Base-by-base conservation (phyloP, 768 basidiomycete genomes). In the Gyrodon lividus region DNA sequence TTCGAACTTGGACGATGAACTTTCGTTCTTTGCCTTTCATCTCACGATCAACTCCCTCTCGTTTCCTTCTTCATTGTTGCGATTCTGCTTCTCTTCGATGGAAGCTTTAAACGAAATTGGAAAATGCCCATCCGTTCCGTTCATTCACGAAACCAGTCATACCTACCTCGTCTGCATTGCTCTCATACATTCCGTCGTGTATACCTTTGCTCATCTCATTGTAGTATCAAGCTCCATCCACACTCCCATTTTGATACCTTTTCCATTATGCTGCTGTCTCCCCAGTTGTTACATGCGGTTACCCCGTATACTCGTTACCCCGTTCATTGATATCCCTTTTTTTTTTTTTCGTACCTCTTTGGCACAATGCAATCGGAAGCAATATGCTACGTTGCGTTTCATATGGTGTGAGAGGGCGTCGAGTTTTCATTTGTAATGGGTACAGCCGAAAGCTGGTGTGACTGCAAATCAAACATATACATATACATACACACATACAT, bases 301-400 rank as follows among this genome's bases (percentile, higher is more conserved):
- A 69, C 69, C 69, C 68, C 69, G 67, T 70, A 70, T 55, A 69
- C 55, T 53, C 46, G 55, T 70, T 67, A 67, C 67, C 67, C 64
- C 54, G 61, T 60, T 57, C 58, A 56, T 62, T 60, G 67, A 70
- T 68, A 70, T 68, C 62, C 69, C 51, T 54, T 51, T 61, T 13
- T 23, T 61, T 13, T 23, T 49, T 47, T 35, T 34, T 59, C 59
- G 49, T 58, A 34, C 34, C 43, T 43, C 33, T 43, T 60, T 55
- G 61, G 52, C 57, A 55, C 55, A 39, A 58, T 46, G 40, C 43
- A 53, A 31, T 55, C 51, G 55, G 51, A 44, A 46, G 47, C 54
- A 54, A 42, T 41, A 6, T 31, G 57, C 33, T 35, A 20, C 48
- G 53, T 40, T 52, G 58, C 43, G 42, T 51, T 58, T 28, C 38